These are phyloP conservation scores for Emericellopsis cladophorae DNA, from an alignment of 2,329 filamentous ascomycete genomes.

Conservation along the genomic window DNA sequence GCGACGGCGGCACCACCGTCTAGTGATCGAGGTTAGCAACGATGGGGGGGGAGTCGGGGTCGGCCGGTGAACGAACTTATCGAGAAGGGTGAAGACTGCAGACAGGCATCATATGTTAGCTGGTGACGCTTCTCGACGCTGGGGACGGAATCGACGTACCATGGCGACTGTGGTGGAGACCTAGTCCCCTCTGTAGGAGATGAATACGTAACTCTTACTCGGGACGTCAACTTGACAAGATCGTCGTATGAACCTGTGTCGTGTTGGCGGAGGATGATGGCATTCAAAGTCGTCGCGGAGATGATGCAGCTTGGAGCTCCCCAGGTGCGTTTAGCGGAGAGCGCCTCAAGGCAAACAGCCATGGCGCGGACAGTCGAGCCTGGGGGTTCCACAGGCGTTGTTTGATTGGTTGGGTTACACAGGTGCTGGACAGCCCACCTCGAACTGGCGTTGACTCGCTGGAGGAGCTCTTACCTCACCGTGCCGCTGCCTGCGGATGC, in stretches of 20 bases:
- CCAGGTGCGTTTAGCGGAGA: background rate
- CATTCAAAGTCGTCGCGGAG: background rate
- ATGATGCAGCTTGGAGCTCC: background rate
- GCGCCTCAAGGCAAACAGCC: constrained; percentile 26
- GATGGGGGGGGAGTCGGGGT: constrained; percentile 1
- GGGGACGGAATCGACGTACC: constrained; percentile 9
- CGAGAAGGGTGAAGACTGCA: constrained; percentile 79
- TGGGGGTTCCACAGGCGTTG: background rate
- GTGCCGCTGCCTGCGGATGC: constrained; percentile 9
- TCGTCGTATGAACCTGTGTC: constrained; percentile 6
- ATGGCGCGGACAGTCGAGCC: constrained; percentile 19
- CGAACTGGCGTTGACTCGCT: background rate
- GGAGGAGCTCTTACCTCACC: constrained; percentile 5
- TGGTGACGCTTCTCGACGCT: constrained; percentile 1
- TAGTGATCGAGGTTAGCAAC: constrained; percentile 14
- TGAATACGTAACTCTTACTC: background rate
- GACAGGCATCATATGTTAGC: constrained; percentile 14
- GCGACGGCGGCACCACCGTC: constrained; percentile 90
- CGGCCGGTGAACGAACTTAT: constrained; percentile 56
- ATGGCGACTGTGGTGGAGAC: constrained; percentile 11
- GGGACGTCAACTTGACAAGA: background rate
- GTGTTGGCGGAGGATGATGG: constrained; percentile 6
- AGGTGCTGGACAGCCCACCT: background rate
- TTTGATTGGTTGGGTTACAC: background rate
- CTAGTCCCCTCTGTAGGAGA: background rate